Base-by-base conservation (phyloP, 495 filamentous ascomycete species). In the Aspergillus wentii region DNA sequence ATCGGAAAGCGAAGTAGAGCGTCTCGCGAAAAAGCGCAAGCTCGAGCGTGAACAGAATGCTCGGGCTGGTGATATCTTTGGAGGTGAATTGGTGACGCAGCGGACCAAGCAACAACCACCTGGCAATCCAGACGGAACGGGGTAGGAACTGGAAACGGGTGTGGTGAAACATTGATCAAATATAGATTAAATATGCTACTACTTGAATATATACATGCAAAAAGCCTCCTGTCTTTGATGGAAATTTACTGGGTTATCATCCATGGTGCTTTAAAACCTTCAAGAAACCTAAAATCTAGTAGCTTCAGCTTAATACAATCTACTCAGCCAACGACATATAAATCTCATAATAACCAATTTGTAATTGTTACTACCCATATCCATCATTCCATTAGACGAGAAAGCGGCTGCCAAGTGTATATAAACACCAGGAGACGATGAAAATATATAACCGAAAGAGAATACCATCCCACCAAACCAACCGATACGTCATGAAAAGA, bases 21-120 rank as follows among this genome's bases (percentile, higher is more conserved):
- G 62, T 4, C 35, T 60, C n/a, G 67, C 64, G 3, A 70, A 71
- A 44, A 71, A 70, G 49, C 48, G 62, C 31, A 67, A 65, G 22
- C 31, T 69, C 8, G 67, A 71, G 33, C 36, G 44, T 13, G 56
- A 57, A 28, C 40, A 52, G 39, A 35, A 41, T 13, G 34, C 40
- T 19, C 41, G 47, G 25, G 28, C 33, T 11, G 40, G 57, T 8
- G 62, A 68, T 59, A 51, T 69, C 17, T 71, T 69, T 43, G 67
- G 67, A 4, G 57, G 56, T 2, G 65, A 66, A 28, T 37, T 71
- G 38, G 65, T 68, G 10, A 52, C 47, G 33, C 55, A 64, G 32
- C 47, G 65, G 36, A 65, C 52, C 3, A 68, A 59, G 46, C 46
- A 57, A 30, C 48, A 33, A 22, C 23, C 34, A 21, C 25, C 25